Percentiles rank a stretch among this genome's conserved stretches.
Evolutionary conservation across 257 asterid genomes (phyloP).

Genomic region (Fraxinus cuspidata): DNA sequence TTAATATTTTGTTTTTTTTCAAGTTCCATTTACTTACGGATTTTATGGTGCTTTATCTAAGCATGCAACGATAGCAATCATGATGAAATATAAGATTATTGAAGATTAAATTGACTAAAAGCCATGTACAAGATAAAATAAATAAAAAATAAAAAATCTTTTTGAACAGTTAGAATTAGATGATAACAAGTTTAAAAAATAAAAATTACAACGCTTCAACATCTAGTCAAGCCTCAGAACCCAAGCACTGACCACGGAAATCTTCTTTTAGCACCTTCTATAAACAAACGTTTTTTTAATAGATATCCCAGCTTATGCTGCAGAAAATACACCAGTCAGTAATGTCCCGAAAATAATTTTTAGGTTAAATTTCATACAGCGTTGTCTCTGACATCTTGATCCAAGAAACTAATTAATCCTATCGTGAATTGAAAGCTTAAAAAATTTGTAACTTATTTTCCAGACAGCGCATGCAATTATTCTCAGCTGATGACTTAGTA

Average conservation of each 20-base stretch:
- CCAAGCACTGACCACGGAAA: background rate
- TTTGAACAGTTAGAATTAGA: background rate
- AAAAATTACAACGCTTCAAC: background rate
- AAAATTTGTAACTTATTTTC: background rate
- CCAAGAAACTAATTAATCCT: background rate
- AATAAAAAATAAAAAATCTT: too few relatives aligned
- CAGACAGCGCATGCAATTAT: background rate
- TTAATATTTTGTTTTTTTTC: background rate
- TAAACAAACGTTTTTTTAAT: background rate
- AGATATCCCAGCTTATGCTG: background rate
- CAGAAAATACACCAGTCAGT: background rate
- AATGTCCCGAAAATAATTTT: background rate
- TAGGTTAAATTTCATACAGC: background rate
- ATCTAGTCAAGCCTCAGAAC: background rate
- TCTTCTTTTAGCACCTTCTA: background rate
- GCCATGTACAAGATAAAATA: background rate
- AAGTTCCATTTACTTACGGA: background rate
- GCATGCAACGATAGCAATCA: background rate
- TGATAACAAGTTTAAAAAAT: background rate
- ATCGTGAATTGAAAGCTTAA: background rate
- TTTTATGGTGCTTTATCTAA: background rate
- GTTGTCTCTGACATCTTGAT: background rate
- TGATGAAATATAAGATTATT: background rate
- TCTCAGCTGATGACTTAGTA: background rate
- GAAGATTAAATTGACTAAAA: background rate